A percentile compares a stretch with the other conserved stretches of the same genome.
These are phyloP conservation scores for Lunularia cruciata DNA, from an alignment of 225 moss, liverwort and hornwort species.

Conservation along the genomic window DNA sequence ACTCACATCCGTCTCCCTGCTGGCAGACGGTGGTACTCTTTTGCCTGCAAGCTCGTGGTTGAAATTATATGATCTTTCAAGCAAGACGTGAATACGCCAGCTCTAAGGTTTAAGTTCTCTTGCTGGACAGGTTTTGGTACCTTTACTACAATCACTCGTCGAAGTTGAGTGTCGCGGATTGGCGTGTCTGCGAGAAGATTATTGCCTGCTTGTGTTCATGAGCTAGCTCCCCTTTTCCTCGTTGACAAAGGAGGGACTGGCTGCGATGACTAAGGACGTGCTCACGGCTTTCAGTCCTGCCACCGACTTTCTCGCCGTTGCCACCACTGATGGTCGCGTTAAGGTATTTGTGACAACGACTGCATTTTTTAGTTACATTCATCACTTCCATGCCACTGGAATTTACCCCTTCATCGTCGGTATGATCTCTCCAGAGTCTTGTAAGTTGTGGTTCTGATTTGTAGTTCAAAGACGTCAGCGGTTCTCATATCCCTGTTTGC, in stretches of 20 bases:
- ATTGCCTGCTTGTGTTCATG: constrained; percentile 3
- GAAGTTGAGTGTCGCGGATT: too few relatives aligned
- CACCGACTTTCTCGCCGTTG: constrained; percentile 65
- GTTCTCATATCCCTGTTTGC: neutral
- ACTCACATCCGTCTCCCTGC: neutral
- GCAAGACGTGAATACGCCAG: constrained; percentile 83
- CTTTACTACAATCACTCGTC: too few relatives aligned
- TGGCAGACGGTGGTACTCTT: constrained; percentile 67
- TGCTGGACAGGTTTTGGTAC: too few relatives aligned
- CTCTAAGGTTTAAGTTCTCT: too few relatives aligned
- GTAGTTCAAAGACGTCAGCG: too few relatives aligned
- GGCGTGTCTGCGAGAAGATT: too few relatives aligned
- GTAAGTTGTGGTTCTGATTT: neutral
- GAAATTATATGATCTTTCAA: constrained; percentile 82
- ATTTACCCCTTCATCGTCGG: neutral
- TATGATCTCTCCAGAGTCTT: neutral
- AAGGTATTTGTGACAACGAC: constrained; percentile 51
- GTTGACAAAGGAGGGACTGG: neutral
- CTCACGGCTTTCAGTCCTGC: constrained; percentile 67
- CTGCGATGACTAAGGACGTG: constrained; percentile 43
- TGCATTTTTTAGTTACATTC: neutral
- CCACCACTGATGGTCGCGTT: constrained; percentile 83
- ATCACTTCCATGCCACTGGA: too few relatives aligned
- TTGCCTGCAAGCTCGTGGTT: constrained; percentile 87
- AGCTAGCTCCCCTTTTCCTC: neutral